phyloP scores from a whole-genome alignment of 2,329 filamentous ascomycete species.

The Diaporthe australafricana region DNA sequence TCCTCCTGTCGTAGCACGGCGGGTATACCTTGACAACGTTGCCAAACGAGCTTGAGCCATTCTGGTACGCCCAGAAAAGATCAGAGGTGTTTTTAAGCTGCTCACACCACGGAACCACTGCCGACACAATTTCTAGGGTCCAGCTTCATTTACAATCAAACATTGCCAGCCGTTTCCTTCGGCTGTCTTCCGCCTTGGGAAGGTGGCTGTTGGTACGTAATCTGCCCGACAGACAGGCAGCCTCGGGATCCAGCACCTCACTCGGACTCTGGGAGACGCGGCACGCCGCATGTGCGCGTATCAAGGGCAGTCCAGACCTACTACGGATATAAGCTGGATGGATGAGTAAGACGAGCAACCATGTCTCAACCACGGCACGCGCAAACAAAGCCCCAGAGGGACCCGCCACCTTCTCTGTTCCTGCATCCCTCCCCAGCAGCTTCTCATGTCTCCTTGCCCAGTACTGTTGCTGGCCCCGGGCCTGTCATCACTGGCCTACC shows the following conservation, averaged over 20 bases:
- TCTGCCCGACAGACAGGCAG: background rate
- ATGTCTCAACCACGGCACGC: conserved; percentile 58
- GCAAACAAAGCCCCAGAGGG: conserved; percentile 55
- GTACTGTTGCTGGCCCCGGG: conserved; percentile 48
- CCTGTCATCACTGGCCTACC: conserved; percentile 30
- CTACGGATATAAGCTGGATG: conserved; percentile 11
- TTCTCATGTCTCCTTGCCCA: conserved; percentile 73
- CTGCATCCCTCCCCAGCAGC: conserved; percentile 84
- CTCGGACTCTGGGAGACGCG: conserved; percentile 10
- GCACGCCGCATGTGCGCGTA: conserved; percentile 7
- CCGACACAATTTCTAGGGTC: background rate
- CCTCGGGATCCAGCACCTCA: background rate
- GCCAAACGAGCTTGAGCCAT: background rate
- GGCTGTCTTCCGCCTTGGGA: conserved; percentile 32
- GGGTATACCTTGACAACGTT: background rate
- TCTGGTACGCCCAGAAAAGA: background rate
- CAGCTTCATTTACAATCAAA: background rate
- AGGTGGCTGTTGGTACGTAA: conserved; percentile 26
- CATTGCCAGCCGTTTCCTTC: background rate
- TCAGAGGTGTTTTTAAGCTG: background rate
- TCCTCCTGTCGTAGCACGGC: background rate
- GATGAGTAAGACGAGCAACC: conserved; percentile 36
- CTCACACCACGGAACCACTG: background rate
- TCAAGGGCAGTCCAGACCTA: conserved; percentile 19
- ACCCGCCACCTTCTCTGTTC: conserved; percentile 80